Conservation (phyloP, 192 early-diverging fungal genomes). For the Mortierella antarctica region DNA sequence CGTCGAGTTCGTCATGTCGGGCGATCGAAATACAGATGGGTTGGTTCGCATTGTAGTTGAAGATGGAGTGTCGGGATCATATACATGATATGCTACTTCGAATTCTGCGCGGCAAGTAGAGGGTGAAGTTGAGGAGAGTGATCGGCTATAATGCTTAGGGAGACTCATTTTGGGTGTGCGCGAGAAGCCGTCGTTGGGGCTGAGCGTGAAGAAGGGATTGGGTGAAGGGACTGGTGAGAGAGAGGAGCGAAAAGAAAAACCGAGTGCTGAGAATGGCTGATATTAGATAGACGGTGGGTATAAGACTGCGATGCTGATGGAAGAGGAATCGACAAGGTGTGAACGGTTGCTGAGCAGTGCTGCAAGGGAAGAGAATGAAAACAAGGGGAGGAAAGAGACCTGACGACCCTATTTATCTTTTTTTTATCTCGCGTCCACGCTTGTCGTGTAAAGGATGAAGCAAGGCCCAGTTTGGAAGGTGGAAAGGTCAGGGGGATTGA, state of each 20-base stretch:
- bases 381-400: not conserved
- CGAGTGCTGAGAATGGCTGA: not conserved
- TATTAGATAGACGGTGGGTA: not conserved
- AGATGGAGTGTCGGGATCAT: slow-evolving; percentile 5
- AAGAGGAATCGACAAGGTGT: not conserved
- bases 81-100: slow-evolving; percentile 4
- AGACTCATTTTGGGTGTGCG: not conserved
- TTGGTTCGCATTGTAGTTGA: not conserved
- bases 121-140: not conserved
- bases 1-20: not conserved
- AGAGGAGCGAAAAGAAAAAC: not conserved
- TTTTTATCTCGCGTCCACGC: no score
- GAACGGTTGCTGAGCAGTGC: not conserved
- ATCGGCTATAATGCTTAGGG: not conserved
- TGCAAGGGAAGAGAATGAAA: not conserved
- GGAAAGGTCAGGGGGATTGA: slow-evolving; percentile 5
- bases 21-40: not conserved
- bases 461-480: slow-evolving; percentile 6
- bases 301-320: not conserved
- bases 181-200: not conserved
- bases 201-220: not conserved
- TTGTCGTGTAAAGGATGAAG: not conserved
- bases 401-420: not conserved
- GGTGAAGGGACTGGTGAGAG: not conserved
- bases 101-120: slow-evolving; percentile 23